These are phyloP conservation scores for Bacterosira constricta DNA, from an alignment of 108 stramenopile species.

Conservation along the genomic window DNA sequence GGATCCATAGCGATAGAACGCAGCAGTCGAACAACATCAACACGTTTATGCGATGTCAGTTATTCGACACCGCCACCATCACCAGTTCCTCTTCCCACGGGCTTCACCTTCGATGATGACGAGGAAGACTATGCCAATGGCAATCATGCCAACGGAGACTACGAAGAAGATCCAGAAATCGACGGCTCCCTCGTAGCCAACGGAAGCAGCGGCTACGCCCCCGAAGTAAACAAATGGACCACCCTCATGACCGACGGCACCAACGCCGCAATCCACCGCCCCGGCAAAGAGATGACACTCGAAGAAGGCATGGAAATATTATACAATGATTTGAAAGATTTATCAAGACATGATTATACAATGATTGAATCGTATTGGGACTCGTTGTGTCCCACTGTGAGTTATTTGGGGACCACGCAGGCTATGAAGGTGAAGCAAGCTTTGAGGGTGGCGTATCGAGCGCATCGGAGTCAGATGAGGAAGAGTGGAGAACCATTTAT, in stretches of 20 bases:
- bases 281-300: conserved; percentile 43
- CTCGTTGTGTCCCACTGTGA: conserved; percentile 61
- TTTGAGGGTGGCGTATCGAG: conserved; percentile 79
- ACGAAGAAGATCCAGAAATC: conserved; percentile 34
- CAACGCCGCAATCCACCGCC: conserved; percentile 45
- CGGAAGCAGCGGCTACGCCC: conserved; percentile 36
- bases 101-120: conserved; percentile 29
- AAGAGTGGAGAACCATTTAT: conserved; percentile 95
- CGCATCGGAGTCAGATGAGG: conserved; percentile 89
- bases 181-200: conserved; percentile 18
- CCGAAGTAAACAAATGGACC: conserved; percentile 82
- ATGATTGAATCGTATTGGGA: conserved; percentile 84
- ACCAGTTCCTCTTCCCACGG: conserved; percentile 6
- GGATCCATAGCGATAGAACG: no score
- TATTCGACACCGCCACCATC: no score
- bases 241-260: conserved; percentile 65
- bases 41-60: no score
- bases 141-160: no score
- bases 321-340: conserved; percentile 66
- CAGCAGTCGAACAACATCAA: no score
- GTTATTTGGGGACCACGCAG: conserved; percentile 64
- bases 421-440: conserved; percentile 72
- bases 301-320: conserved; percentile 57
- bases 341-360: conserved; percentile 58
- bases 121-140: neutral